These are phyloP conservation scores for Ceriops zippeliana DNA, from an alignment of 345 rosid genomes.

Conservation along the genomic window DNA sequence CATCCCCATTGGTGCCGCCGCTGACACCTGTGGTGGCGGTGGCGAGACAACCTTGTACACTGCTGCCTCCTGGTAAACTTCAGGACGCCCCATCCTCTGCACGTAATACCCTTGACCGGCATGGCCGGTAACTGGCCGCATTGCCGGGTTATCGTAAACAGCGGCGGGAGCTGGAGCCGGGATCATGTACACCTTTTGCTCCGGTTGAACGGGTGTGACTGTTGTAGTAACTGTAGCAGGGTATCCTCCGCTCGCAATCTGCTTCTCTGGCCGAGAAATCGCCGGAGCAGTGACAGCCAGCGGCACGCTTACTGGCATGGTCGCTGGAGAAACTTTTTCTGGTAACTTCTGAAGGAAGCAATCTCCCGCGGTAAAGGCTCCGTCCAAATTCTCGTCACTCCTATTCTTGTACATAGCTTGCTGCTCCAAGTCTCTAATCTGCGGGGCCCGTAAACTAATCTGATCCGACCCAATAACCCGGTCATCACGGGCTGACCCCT, in stretches of 20 bases:
- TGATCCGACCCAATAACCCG: conserved; percentile 44
- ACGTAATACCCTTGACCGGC: conserved; percentile 64
- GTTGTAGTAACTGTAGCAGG: conserved; percentile 33
- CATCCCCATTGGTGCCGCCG: conserved; percentile 23
- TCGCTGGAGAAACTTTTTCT: conserved; percentile 36
- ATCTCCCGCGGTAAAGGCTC: conserved; percentile 35
- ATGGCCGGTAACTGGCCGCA: conserved; percentile 49
- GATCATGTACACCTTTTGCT: conserved; percentile 59
- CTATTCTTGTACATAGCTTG: conserved; percentile 45
- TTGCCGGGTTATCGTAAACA: conserved; percentile 41
- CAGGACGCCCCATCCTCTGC: conserved; percentile 51
- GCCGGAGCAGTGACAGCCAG: conserved; percentile 33
- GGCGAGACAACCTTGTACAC: conserved; percentile 49
- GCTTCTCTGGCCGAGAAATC: conserved; percentile 64
- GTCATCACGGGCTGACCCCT: conserved; percentile 30
- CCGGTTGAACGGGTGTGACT: conserved; percentile 30
- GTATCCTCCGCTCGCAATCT: conserved; percentile 43
- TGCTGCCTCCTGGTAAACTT: conserved; percentile 67
- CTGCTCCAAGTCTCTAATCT: conserved; percentile 45
- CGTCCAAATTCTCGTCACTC: conserved; percentile 37
- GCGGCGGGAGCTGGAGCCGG: conserved; percentile 27
- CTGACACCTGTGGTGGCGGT: conserved; percentile 13
- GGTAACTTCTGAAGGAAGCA: conserved; percentile 47
- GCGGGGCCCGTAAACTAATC: conserved; percentile 51
- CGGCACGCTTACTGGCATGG: conserved; percentile 4